Conservation (phyloP, 805 yeast genomes). For the Yamadazyma laniorum region DNA sequence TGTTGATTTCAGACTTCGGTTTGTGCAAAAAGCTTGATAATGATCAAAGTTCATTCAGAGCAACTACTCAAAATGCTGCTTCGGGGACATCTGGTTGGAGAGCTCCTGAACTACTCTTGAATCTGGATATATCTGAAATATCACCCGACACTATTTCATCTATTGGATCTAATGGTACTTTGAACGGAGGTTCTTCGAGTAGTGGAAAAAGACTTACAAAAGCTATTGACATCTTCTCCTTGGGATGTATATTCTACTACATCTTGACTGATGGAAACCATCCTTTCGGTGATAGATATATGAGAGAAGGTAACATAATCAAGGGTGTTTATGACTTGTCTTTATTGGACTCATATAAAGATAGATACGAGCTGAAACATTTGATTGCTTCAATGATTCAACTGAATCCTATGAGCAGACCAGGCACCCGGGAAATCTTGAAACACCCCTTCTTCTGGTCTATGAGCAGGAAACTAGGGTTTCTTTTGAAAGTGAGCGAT, state of each 20-base stretch:
- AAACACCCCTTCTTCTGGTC: slow-evolving; percentile 91
- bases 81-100: slow-evolving; percentile 97
- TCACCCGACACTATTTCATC: slow-evolving; percentile 39
- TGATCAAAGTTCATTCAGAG: slow-evolving; percentile 90
- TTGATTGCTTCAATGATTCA: slow-evolving; percentile 71
- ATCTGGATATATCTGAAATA: slow-evolving; percentile 36
- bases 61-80: slow-evolving; percentile 89
- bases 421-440: slow-evolving; percentile 64
- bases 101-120: slow-evolving; percentile 80
- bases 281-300: slow-evolving; percentile 92
- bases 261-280: slow-evolving; percentile 80
- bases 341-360: slow-evolving; percentile 41
- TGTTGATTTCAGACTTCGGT: slow-evolving; percentile 93
- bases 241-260: slow-evolving; percentile 93
- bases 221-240: slow-evolving; percentile 88
- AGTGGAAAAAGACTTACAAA: slow-evolving; percentile 63
- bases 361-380: slow-evolving; percentile 65
- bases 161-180: slow-evolving; percentile 17
- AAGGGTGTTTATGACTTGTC: slow-evolving; percentile 57
- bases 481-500: slow-evolving; percentile 84
- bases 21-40: slow-evolving; percentile 87
- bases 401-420: slow-evolving; percentile 65
- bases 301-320: slow-evolving; percentile 86
- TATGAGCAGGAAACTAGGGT: slow-evolving; percentile 69
- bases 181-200: slow-evolving; percentile 9